Conservation (phyloP, 768 basidiomycete species). For the Porphyrellus cyaneotinctus region DNA sequence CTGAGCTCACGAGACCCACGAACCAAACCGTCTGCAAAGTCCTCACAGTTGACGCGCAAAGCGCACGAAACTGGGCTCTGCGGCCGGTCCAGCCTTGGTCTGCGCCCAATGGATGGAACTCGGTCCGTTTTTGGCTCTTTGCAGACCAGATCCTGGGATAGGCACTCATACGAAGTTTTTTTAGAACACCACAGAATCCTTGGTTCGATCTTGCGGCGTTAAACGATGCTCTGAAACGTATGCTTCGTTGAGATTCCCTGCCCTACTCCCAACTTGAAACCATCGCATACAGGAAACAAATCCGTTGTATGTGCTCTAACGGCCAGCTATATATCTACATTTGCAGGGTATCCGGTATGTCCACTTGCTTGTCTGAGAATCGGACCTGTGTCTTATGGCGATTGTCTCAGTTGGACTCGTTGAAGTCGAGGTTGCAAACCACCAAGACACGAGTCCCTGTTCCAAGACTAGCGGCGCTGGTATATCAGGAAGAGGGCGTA, state of each 20-base stretch:
- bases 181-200: conserved; percentile 53
- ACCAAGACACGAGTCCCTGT: conserved; percentile 73
- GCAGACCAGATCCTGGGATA: neutral
- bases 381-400: neutral
- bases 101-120: conserved; percentile 75
- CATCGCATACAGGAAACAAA: conserved; percentile 59
- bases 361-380: neutral
- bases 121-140: conserved; percentile 35
- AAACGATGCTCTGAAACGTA: conserved; percentile 68
- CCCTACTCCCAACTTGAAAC: conserved; percentile 6
- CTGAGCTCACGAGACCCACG: conserved; percentile 8
- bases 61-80: conserved; percentile 69
- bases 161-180: conserved; percentile 19
- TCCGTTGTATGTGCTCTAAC: conserved; percentile 87
- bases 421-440: conserved; percentile 91
- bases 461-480: conserved; percentile 61
- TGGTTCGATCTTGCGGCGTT: conserved; percentile 59
- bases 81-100: conserved; percentile 53
- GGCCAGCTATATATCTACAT: conserved; percentile 88
- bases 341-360: conserved; percentile 82
- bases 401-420: conserved; percentile 72
- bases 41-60: conserved; percentile 45
- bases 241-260: conserved; percentile 14
- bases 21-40: conserved; percentile 15
- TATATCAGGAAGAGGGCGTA: conserved; percentile 83